Evolutionary conservation across 352 stramenopile genomes (phyloP).

Genomic region (Globisporangium spinosum): DNA sequence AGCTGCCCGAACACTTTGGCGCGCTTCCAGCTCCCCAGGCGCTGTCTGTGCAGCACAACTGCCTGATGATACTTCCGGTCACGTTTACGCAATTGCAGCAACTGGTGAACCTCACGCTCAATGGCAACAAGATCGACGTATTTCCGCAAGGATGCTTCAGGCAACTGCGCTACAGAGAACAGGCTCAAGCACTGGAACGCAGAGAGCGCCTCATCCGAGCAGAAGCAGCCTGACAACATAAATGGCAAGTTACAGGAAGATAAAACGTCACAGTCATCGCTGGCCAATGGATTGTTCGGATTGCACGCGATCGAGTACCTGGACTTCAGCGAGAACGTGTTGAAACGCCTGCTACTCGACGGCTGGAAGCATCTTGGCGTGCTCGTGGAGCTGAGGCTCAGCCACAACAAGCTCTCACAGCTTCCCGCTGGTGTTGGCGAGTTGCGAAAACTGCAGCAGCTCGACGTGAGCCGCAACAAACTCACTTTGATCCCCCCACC

Average conservation of each 20-base stretch:
- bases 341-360: conserved; percentile 23
- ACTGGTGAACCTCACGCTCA: conserved; percentile 39
- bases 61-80: conserved; percentile 34
- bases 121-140: conserved; percentile 42
- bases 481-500: conserved; percentile 26
- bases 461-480: conserved; percentile 48
- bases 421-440: conserved; percentile 26
- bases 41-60: conserved; percentile 38
- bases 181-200: conserved; percentile 33
- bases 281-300: conserved; percentile 25
- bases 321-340: conserved; percentile 45
- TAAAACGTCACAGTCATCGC: background rate
- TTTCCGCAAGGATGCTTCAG: conserved; percentile 29
- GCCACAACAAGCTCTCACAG: conserved; percentile 35
- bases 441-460: conserved; percentile 26
- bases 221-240: conserved; percentile 10
- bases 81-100: conserved; percentile 35
- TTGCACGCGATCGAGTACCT: conserved; percentile 31
- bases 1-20: conserved; percentile 42
- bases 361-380: conserved; percentile 28
- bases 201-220: conserved; percentile 9
- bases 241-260: background rate
- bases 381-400: conserved; percentile 42
- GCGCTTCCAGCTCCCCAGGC: conserved; percentile 25
- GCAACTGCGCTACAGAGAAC: conserved; percentile 32